Evolutionary conservation across 83 land plant species (phyloP), one percentile per base, ranked within the genome.

Genomic region (Thuja plicata): DNA sequence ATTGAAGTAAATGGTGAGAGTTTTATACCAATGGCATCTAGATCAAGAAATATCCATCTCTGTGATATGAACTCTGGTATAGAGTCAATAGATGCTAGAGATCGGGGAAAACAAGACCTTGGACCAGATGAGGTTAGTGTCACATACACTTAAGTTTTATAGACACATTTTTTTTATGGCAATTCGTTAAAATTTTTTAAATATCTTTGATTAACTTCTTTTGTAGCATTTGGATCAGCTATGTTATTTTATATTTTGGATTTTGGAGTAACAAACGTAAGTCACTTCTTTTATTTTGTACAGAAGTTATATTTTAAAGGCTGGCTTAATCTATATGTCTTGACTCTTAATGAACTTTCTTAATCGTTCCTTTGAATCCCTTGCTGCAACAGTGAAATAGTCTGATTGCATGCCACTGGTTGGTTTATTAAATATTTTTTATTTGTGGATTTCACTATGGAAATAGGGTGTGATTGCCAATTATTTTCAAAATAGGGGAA

Each of bases 41-140:
- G 85, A 87, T 27, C 70, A 87, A 87, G 81, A 83, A 50, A 82
- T 45, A n/a, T 45, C 27, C 41, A 27, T 82, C 50, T 45, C 48
- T 24, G 30, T n/a, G 85, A 83, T 32, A 71, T 21, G 12, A 83
- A 90, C 32, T 73, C 41, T 24, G 54, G 70, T 55, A 83, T 24
- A 54, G 77, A 79, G 38, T 37, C 37, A 13, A 80, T 52, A 48
- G 88, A 87, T 86, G 89, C 87, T 45, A 86, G 85, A 55, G 89
- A 78, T 46, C 77, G 89, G 92, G 73, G 89, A 87, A 85, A 66
- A 52, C 89, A 91, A 21, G 87, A 90, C 52, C 86, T 91, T 32
- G 92, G 91, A 74, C 91, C 92, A 82, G 92, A 91, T 52, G 92
- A 91, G 92, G 92, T 89, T 48, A 76, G 60, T 41, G 10, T 19